phyloP scores from a whole-genome alignment of 495 filamentous ascomycete genomes.

The Chlorociboria aeruginascens region DNA sequence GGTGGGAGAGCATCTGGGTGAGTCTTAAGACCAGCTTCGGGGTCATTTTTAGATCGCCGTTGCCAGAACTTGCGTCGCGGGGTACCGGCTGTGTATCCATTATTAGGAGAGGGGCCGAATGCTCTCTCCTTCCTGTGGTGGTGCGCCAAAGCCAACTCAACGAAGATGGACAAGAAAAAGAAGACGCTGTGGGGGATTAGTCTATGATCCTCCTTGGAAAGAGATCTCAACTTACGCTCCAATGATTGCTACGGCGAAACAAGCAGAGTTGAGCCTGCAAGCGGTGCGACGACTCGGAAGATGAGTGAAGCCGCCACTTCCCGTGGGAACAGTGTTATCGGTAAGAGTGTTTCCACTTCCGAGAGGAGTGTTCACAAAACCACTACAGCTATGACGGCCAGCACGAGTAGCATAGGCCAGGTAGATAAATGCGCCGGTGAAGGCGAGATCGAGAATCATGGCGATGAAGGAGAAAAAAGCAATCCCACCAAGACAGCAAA shows the following conservation, averaged over 20 bases:
- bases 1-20: constrained; percentile 20
- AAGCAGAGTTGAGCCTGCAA: constrained; percentile 60
- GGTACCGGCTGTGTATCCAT: constrained; percentile 64
- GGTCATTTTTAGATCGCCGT: constrained; percentile 26
- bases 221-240: constrained; percentile 49
- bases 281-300: constrained; percentile 41
- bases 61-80: constrained; percentile 36
- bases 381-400: constrained; percentile 50
- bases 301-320: constrained; percentile 23
- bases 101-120: constrained; percentile 64
- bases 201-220: not conserved
- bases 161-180: constrained; percentile 51
- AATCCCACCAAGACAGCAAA: constrained; percentile 68
- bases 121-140: constrained; percentile 68
- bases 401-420: constrained; percentile 46
- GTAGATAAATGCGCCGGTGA: constrained; percentile 47
- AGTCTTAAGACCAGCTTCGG: constrained; percentile 24
- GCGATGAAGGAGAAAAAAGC: constrained; percentile 53
- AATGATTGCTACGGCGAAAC: constrained; percentile 66
- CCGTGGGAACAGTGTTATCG: constrained; percentile 22
- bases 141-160: constrained; percentile 52
- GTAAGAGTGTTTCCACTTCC: constrained; percentile 45
- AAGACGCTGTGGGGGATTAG: constrained; percentile 37
- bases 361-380: constrained; percentile 52
- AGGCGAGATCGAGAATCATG: constrained; percentile 50